These are phyloP conservation scores for Saccharomyces uvarum DNA, from an alignment of 1,139 yeast genomes.

Conservation along the genomic window DNA sequence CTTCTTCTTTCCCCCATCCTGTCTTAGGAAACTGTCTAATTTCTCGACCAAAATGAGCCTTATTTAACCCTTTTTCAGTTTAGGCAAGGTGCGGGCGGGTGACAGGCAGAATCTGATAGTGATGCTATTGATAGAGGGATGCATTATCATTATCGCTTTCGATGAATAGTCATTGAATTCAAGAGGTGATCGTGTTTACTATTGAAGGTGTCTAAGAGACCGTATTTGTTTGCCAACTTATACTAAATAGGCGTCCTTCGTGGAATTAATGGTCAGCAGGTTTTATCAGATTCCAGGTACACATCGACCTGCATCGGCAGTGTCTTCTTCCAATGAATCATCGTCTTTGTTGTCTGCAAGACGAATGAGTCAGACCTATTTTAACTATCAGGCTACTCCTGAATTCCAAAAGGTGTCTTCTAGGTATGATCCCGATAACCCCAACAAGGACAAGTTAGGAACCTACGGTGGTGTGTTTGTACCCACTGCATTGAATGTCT, in stretches of 20 bases:
- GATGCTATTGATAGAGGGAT: not conserved
- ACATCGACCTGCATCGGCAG: slow-evolving; percentile 21
- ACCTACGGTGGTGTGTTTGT: slow-evolving; percentile 74
- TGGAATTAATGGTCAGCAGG: not conserved
- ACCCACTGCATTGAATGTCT: slow-evolving; percentile 67
- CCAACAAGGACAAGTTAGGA: slow-evolving; percentile 44
- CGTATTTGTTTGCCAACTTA: not conserved
- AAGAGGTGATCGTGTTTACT: not conserved
- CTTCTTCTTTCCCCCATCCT: not conserved
- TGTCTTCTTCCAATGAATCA: slow-evolving; percentile 11
- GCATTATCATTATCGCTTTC: not conserved
- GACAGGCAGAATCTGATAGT: not conserved
- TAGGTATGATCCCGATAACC: slow-evolving; percentile 29
- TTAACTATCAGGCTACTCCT: slow-evolving; percentile 27
- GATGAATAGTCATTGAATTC: not conserved
- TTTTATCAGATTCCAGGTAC: slow-evolving; percentile 32
- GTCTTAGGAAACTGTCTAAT: not conserved
- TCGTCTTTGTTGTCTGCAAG: slow-evolving; percentile 21
- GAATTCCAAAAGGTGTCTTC: slow-evolving; percentile 24
- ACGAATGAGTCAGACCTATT: slow-evolving; percentile 17
- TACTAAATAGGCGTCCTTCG: not conserved
- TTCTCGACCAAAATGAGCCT: not conserved
- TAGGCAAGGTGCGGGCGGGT: slow-evolving; percentile 1
- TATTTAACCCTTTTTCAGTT: not conserved
- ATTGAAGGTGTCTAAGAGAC: not conserved